These are phyloP conservation scores for Carex scoparia DNA, from an alignment of 176 grass and related monocot species.

Conservation along the genomic window DNA sequence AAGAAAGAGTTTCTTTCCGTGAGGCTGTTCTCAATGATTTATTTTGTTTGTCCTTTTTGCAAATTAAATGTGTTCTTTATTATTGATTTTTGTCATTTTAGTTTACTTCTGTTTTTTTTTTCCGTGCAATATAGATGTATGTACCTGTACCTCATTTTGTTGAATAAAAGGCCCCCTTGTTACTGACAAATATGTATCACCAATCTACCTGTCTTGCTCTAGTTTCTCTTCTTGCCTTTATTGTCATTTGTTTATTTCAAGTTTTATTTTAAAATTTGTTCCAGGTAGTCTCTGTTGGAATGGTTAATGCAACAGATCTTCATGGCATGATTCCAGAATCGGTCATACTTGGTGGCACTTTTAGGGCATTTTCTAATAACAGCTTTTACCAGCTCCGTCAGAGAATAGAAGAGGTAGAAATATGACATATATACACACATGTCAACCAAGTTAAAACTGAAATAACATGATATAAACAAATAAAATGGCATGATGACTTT, in stretches of 20 bases:
- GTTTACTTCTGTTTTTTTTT: background rate
- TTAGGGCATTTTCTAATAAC: conserved; percentile 83
- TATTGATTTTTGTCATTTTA: background rate
- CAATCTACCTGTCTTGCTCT: background rate
- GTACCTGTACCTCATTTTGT: background rate
- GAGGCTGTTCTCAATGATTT: no score
- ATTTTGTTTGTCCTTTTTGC: background rate
- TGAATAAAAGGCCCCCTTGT: background rate
- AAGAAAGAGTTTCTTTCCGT: background rate
- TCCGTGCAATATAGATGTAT: background rate
- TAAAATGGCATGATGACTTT: background rate
- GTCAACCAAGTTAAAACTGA: background rate
- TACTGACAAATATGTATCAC: background rate
- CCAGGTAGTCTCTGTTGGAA: conserved; percentile 75
- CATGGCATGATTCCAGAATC: conserved; percentile 6
- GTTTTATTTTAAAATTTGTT: background rate
- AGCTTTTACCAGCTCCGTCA: conserved; percentile 83
- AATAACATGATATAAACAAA: background rate
- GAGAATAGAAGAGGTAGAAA: conserved; percentile 86
- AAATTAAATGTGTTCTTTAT: background rate
- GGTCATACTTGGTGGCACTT: conserved; percentile 64
- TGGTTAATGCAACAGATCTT: conserved; percentile 29
- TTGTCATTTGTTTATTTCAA: background rate
- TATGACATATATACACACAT: background rate
- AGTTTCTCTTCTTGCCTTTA: background rate